A percentile compares a stretch with the other conserved stretches of the same genome.
Conservation (phyloP, 2,329 filamentous ascomycete species). For the Lecanicillium sp. region DNA sequence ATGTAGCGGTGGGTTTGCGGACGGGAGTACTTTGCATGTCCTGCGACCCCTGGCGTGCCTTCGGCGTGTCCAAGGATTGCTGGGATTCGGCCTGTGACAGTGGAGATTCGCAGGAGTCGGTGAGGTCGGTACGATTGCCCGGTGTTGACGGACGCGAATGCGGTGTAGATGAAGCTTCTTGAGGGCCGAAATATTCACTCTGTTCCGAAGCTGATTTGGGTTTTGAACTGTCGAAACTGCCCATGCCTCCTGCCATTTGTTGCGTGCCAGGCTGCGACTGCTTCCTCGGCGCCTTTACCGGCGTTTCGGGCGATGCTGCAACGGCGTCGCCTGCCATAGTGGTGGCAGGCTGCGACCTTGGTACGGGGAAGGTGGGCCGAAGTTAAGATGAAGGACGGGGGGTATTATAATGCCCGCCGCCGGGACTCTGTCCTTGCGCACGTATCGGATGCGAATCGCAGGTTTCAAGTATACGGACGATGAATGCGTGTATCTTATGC, state of each 20-base stretch:
- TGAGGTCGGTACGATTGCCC: neutral
- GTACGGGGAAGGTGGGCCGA: conserved; percentile 6
- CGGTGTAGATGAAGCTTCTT: no score
- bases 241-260: neutral
- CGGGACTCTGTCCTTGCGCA: neutral
- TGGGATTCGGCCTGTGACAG: neutral
- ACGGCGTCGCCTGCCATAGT: conserved; percentile 7
- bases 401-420: neutral
- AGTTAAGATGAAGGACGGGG: conserved; percentile 6
- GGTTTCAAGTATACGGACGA: neutral
- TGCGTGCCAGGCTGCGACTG: neutral
- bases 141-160: neutral
- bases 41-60: conserved; percentile 7
- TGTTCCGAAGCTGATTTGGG: no score
- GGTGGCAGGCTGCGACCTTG: neutral
- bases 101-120: neutral
- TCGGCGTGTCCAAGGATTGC: conserved; percentile 2
- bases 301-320: conserved; percentile 5
- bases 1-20: conserved; percentile 4
- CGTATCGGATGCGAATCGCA: neutral
- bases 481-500: neutral
- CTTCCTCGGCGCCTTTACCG: conserved; percentile 3
- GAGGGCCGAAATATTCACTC: no score
- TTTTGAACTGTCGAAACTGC: conserved; percentile 2
- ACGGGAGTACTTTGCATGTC: conserved; percentile 3